Percentiles rank a stretch among this genome's conserved stretches.
phyloP scores from a whole-genome alignment of 768 basidiomycete genomes.

The Mycena venus region DNA sequence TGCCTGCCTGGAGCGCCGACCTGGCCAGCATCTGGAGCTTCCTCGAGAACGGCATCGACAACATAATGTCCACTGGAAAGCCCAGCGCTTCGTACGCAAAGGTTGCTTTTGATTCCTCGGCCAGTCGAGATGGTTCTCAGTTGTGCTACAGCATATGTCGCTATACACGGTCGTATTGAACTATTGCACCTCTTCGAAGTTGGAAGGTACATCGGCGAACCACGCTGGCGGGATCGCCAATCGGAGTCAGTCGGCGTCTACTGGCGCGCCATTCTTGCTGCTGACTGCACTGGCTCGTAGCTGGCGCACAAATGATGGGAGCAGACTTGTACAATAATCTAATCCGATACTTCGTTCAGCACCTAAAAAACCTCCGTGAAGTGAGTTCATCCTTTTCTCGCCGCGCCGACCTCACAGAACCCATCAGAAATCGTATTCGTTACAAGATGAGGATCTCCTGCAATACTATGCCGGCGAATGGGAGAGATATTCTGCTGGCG shows the following conservation, averaged over 20 bases:
- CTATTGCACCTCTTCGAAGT: conserved; percentile 94
- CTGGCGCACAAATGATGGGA: conserved; percentile 96
- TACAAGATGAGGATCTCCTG: conserved; percentile 90
- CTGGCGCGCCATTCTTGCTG: conserved; percentile 53
- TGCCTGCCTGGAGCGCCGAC: conserved; percentile 73
- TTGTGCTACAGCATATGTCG: conserved; percentile 83
- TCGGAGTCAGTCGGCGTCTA: conserved; percentile 66
- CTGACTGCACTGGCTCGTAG: conserved; percentile 50
- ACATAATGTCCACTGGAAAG: conserved; percentile 95
- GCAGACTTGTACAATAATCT: conserved; percentile 97
- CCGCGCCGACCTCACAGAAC: conserved; percentile 30
- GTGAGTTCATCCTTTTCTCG: conserved; percentile 37
- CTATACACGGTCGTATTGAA: conserved; percentile 95
- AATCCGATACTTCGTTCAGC: conserved; percentile 88
- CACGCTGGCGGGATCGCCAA: conserved; percentile 65
- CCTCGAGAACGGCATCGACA: conserved; percentile 89
- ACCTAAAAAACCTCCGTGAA: conserved; percentile 78
- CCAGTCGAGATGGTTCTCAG: neutral
- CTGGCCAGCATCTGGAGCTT: conserved; percentile 92
- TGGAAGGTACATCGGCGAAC: conserved; percentile 69
- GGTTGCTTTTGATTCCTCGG: conserved; percentile 40
- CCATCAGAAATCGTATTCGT: conserved; percentile 76
- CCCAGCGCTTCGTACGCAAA: conserved; percentile 88
- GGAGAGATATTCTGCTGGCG: conserved; percentile 97
- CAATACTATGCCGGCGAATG: conserved; percentile 94